Base-by-base conservation (phyloP, 768 basidiomycete species). In the Tremella fuciformis region DNA sequence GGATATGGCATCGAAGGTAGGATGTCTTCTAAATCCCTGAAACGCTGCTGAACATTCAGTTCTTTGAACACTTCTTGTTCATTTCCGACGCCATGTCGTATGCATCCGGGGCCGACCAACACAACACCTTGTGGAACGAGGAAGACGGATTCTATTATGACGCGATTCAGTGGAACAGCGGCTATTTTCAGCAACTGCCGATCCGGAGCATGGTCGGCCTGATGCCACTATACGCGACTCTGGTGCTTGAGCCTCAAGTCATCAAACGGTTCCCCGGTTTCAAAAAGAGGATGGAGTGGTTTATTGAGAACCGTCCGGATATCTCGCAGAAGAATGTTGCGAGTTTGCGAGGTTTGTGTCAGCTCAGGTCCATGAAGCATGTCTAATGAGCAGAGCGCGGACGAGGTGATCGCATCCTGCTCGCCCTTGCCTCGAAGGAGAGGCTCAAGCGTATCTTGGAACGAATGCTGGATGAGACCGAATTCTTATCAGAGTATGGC, bases 11-110 rank as follows among this genome's bases (percentile, higher is more conserved):
- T 96, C 92, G 50, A 99, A 99, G 77, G 96, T 96, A 76, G 91
- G 96, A 41, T 37, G 8, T 2, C 57, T 88, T 91, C 82, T 88
- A 62, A 15, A 8, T 38, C 22, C 44, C 37, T 26, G 25, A 39
- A 22, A 3, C 38, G 13, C 21, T 34, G 57, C 34, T 58, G 15
- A 61, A 21, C 50, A 38, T n/a, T 18, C 25, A 62, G 67, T 71
- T 63, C 61, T 78, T 78, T 37, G 68, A 92, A 87, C 92, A 98
- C 77, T 99, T 98, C 78, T 87, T 98, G 70, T 94, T 92, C 81
- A 99, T 99, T 53, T 85, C 96, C 8, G 96, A 99, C 74, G 96
- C 96, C 8, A 98, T 99, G 96, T 96, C 96, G 0, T 97, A 84
- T 79, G 82, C 83, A 69, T 82, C 84, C 58, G 87, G 87, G n/a